Conservation (phyloP, 176 grass and related monocot species). For the Tillandsia leiboldiana region DNA sequence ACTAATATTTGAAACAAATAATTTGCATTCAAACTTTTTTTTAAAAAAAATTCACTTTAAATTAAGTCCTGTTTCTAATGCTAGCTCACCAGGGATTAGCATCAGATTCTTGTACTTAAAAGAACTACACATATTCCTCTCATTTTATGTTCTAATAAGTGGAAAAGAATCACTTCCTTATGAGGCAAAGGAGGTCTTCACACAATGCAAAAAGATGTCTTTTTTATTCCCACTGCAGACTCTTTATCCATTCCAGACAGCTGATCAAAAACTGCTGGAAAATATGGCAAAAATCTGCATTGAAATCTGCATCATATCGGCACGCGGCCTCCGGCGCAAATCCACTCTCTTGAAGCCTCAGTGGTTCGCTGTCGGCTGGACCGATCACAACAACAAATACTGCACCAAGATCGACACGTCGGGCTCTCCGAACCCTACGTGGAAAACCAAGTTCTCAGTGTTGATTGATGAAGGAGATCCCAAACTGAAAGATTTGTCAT, state of each 20-base stretch:
- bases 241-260: neutral
- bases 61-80: neutral
- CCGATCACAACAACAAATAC: constrained; percentile 60
- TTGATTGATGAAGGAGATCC: constrained; percentile 20
- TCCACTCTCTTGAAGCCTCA: constrained; percentile 46
- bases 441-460: constrained; percentile 72
- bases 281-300: constrained; percentile 41
- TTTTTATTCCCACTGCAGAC: constrained; percentile 6
- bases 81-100: neutral
- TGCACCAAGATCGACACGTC: constrained; percentile 76
- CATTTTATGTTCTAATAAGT: neutral
- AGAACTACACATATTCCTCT: neutral
- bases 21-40: too few species aligned
- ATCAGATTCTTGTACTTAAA: neutral
- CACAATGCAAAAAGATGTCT: neutral
- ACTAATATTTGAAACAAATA: too few species aligned
- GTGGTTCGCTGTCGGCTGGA: constrained; percentile 60
- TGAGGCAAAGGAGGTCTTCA: neutral
- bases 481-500: constrained; percentile 17
- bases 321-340: constrained; percentile 34
- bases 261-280: neutral
- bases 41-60: too few species aligned
- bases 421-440: constrained; percentile 47
- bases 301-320: constrained; percentile 69
- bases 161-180: too few species aligned